Evolutionary conservation across 192 early-diverging fungal genomes (phyloP).

Genomic region (Chytriomyces confervae): DNA sequence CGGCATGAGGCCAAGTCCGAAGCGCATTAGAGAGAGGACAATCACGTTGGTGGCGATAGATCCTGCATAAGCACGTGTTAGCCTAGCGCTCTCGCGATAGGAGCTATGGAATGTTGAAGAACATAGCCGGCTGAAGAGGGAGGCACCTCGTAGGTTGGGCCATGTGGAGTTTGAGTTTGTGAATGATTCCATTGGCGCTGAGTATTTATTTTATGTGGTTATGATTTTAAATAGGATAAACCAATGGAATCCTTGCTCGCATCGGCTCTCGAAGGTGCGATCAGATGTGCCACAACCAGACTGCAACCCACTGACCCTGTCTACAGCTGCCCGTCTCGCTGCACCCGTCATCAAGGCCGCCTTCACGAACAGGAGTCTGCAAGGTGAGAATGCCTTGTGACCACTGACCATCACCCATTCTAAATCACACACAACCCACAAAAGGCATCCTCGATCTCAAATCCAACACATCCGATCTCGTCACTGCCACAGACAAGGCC

Average conservation of each 20-base stretch:
- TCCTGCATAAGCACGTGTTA: conserved; percentile 58
- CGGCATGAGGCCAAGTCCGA: conserved; percentile 84
- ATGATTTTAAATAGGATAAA: too few species aligned
- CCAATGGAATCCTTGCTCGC: neutral
- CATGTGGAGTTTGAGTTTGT: conserved; percentile 33
- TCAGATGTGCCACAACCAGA: neutral
- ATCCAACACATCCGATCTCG: conserved; percentile 67
- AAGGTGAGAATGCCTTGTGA: neutral
- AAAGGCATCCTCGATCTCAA: conserved; percentile 16
- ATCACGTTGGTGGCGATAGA: conserved; percentile 90
- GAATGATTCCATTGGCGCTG: conserved; percentile 33
- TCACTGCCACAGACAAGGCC: conserved; percentile 80
- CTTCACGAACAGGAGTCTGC: conserved; percentile 19
- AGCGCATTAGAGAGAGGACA: conserved; percentile 78
- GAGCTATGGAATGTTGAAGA: neutral
- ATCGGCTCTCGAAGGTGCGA: neutral
- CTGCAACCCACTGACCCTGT: too few species aligned
- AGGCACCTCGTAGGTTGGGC: conserved; percentile 32
- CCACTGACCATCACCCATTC: too few species aligned
- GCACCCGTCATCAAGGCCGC: conserved; percentile 24
- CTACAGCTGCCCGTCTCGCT: conserved; percentile 22
- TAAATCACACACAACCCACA: too few species aligned
- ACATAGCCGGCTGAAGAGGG: neutral
- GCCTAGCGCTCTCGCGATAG: neutral
- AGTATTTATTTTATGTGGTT: too few species aligned